phyloP scores from a whole-genome alignment of 1,284 basidiomycete genomes.

The Schizopora paradoxa region DNA sequence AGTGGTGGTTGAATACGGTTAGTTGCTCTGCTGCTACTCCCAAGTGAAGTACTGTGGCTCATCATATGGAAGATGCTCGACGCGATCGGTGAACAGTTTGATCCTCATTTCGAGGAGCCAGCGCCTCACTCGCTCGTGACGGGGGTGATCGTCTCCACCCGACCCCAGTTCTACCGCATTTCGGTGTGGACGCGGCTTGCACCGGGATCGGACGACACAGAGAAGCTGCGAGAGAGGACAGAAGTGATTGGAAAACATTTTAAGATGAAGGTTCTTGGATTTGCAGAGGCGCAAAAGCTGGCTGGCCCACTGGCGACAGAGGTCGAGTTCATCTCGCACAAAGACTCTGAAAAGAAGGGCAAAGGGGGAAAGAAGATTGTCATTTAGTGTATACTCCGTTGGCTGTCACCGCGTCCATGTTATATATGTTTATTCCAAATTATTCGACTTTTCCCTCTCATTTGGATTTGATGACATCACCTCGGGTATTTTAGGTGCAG shows the following conservation, averaged over 20 bases:
- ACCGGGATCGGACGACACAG: slow-evolving; percentile 49
- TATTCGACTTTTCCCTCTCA: too few species aligned
- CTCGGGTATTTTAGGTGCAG: neutral
- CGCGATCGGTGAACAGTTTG: slow-evolving; percentile 94
- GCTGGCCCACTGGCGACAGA: slow-evolving; percentile 83
- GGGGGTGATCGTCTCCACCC: slow-evolving; percentile 91
- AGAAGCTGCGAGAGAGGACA: slow-evolving; percentile 63
- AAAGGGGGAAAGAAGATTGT: slow-evolving; percentile 80
- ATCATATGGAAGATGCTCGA: slow-evolving; percentile 77
- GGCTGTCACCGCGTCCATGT: neutral
- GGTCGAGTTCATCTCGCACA: slow-evolving; percentile 91
- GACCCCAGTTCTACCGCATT: slow-evolving; percentile 93
- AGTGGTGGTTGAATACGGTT: slow-evolving; percentile 97
- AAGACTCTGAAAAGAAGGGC: slow-evolving; percentile 93
- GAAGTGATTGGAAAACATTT: slow-evolving; percentile 78
- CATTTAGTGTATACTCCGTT: slow-evolving; percentile 31
- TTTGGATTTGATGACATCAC: too few species aligned
- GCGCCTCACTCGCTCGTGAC: slow-evolving; percentile 73
- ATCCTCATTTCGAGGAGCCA: slow-evolving; percentile 58
- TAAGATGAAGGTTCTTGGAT: slow-evolving; percentile 87
- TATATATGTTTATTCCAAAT: too few species aligned
- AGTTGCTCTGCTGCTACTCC: slow-evolving; percentile 24
- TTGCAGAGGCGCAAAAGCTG: slow-evolving; percentile 66
- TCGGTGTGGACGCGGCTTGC: slow-evolving; percentile 95
- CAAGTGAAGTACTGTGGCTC: slow-evolving; percentile 1